phyloP scores from a whole-genome alignment of 2,329 filamentous ascomycete species.

The Ascochyta koolunga region DNA sequence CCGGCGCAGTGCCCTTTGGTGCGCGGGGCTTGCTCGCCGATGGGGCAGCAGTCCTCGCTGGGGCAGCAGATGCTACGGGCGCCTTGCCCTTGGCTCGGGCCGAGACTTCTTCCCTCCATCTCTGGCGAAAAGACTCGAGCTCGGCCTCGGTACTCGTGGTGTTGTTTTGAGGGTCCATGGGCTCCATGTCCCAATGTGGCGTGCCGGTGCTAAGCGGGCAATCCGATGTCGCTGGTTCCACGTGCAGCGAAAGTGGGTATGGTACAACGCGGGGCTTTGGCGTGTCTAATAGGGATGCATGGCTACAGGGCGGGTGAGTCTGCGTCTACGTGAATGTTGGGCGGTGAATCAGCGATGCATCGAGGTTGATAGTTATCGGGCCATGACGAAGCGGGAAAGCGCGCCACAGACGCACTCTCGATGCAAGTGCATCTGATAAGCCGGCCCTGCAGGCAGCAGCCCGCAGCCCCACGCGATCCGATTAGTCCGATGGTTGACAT shows the following conservation, averaged over 20 bases:
- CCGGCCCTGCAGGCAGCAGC: slow-evolving; percentile 4
- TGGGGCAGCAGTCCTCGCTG: slow-evolving; percentile 22
- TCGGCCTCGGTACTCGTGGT: slow-evolving; percentile 61
- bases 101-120: slow-evolving; percentile 84
- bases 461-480: slow-evolving; percentile 8
- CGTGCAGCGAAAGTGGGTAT: slow-evolving; percentile 17
- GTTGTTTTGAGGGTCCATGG: slow-evolving; percentile 26
- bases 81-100: slow-evolving; percentile 52
- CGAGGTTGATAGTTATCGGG: slow-evolving; percentile 3
- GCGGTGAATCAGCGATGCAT: slow-evolving; percentile 1
- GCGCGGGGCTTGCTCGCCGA: slow-evolving; percentile 31
- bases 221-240: slow-evolving; percentile 37
- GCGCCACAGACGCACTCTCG: slow-evolving; percentile 15
- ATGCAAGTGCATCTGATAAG: slow-evolving; percentile 34
- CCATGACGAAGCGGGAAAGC: slow-evolving; percentile 16
- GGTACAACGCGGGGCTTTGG: slow-evolving; percentile 9
- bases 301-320: slow-evolving; percentile 21
- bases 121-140: slow-evolving; percentile 81
- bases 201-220: slow-evolving; percentile 28
- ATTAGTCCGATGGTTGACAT: slow-evolving; percentile 25
- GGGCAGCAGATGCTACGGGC: slow-evolving; percentile 20
- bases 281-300: slow-evolving; percentile 30
- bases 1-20: slow-evolving; percentile 33
- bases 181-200: slow-evolving; percentile 20
- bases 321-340: slow-evolving; percentile 2